A percentile compares a stretch with the other conserved stretches of the same genome.
phyloP scores from a whole-genome alignment of 768 basidiomycete species.

The Auricularia sp. region DNA sequence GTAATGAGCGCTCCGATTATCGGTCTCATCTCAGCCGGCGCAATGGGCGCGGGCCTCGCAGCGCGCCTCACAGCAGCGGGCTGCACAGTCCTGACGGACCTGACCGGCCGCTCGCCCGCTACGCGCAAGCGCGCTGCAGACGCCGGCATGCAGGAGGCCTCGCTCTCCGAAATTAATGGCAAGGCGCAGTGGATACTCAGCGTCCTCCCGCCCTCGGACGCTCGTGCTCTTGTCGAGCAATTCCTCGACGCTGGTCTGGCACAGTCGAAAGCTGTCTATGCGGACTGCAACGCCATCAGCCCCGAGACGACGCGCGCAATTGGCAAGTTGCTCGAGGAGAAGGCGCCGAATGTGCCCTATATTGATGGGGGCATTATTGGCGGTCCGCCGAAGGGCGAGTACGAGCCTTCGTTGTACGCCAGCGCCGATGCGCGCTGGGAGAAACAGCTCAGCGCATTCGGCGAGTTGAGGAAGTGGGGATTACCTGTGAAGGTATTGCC shows the following conservation, averaged over 20 bases:
- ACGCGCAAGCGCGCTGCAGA: conserved; percentile 39
- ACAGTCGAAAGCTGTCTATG: conserved; percentile 26
- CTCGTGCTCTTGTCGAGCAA: conserved; percentile 32
- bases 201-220: conserved; percentile 49
- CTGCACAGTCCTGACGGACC: conserved; percentile 43
- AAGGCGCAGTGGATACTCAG: conserved; percentile 40
- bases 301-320: conserved; percentile 40
- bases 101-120: conserved; percentile 42
- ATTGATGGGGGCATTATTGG: conserved; percentile 51
- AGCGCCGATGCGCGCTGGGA: conserved; percentile 30
- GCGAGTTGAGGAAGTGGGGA: conserved; percentile 23
- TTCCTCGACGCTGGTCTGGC: conserved; percentile 22
- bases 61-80: conserved; percentile 35
- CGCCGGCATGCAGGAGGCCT: conserved; percentile 38
- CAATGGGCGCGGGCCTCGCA: conserved; percentile 51
- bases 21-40: conserved; percentile 44
- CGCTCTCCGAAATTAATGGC: conserved; percentile 26
- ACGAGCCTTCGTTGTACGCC: conserved; percentile 47
- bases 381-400: conserved; percentile 34
- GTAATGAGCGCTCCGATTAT: conserved; percentile 19
- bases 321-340: conserved; percentile 30
- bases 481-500: conserved; percentile 28
- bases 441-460: conserved; percentile 34
- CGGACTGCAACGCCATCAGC: conserved; percentile 50
- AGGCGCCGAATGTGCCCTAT: conserved; percentile 28